Evolutionary conservation across 495 filamentous ascomycete species (phyloP), one percentile per base, ranked within the genome.

Genomic region (Daldinia caldariorum): DNA sequence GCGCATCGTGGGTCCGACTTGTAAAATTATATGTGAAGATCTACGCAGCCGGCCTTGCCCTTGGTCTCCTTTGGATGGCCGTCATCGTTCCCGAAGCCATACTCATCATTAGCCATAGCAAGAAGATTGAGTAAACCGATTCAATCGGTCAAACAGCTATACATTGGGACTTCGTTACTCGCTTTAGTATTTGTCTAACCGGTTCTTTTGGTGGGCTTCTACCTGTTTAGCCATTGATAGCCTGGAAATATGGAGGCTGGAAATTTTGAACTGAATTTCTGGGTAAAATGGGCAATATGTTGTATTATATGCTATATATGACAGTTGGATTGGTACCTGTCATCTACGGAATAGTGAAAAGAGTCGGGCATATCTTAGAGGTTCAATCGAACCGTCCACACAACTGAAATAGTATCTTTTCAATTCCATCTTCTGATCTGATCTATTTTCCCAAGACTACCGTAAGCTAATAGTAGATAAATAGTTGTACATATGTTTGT

Each of bases 11-110:
- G 69, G 78, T 87, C 26, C 83, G 92, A 18, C 84, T 93, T 63
- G 76, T 88, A 67, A 89, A 89, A 82, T 83, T 93, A 10, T 87
- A 91, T 51, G 79, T 78, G 74, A 94, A 94, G 86, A 82, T 89
- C 50, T 73, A 80, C 54, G 61, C 57, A 29, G 69, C 79, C 47
- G 56, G 64, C 49, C 60, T 87, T 22, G 82, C 81, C 8, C 82
- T 89, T 20, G 77, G 87, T 54, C 10, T 84, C 38, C 77, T 82
- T 3, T 69, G 88, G 53, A 59, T 74, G 4, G 61, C 84, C 6
- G 47, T 89, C 18, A 74, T 87, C 53, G 62, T 78, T 14, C 75
- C 75, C 13, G 71, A 77, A 67, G 59, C 71, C 54, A 10, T 76
- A 32, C 56, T 74, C 55, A 70, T 79, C 39, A 56, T 71, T 1